These are phyloP conservation scores for Penicillium polonicum DNA, from an alignment of 2,329 filamentous ascomycete species.

Conservation along the genomic window DNA sequence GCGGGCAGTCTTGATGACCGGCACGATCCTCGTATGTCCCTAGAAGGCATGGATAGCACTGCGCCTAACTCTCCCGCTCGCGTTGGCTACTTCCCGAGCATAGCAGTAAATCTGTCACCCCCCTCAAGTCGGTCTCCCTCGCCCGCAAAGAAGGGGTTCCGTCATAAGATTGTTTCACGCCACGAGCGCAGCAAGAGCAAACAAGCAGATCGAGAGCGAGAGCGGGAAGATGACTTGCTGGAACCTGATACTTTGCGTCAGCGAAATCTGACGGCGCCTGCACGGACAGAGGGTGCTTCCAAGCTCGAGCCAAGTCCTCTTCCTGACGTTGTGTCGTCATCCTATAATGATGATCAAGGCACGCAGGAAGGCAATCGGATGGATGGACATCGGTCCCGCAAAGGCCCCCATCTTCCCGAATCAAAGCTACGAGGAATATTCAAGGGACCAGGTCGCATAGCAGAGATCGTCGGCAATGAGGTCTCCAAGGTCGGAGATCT, in stretches of 20 bases:
- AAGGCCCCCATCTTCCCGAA: constrained; percentile 43
- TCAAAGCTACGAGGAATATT: constrained; percentile 71
- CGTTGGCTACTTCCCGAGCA: constrained; percentile 54
- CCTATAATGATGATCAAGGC: constrained; percentile 25
- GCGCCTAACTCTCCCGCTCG: constrained; percentile 41
- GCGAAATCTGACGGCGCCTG: constrained; percentile 14
- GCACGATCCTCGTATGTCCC: constrained; percentile 37
- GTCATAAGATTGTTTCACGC: constrained; percentile 42
- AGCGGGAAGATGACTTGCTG: constrained; percentile 20
- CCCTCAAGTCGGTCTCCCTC: constrained; percentile 63
- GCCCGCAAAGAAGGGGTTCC: constrained; percentile 58
- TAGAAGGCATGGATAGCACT: constrained; percentile 48
- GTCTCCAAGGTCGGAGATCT: constrained; percentile 61
- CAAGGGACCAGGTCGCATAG: constrained; percentile 68
- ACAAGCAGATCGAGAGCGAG: constrained; percentile 32
- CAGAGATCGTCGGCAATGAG: constrained; percentile 68
- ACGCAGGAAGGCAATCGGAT: constrained; percentile 21
- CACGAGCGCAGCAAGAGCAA: constrained; percentile 42
- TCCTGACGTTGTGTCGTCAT: constrained; percentile 26
- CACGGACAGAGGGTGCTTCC: constrained; percentile 16
- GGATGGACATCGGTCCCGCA: constrained; percentile 31
- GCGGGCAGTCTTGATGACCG: constrained; percentile 44
- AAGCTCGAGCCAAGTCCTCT: constrained; percentile 32
- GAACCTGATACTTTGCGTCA: constrained; percentile 21
- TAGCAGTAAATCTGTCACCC: constrained; percentile 64